Percentiles rank a stretch among this genome's conserved stretches.
Conservation (phyloP, 2,329 filamentous ascomycete species). For the Immersiporthe knoxdaviesiana region DNA sequence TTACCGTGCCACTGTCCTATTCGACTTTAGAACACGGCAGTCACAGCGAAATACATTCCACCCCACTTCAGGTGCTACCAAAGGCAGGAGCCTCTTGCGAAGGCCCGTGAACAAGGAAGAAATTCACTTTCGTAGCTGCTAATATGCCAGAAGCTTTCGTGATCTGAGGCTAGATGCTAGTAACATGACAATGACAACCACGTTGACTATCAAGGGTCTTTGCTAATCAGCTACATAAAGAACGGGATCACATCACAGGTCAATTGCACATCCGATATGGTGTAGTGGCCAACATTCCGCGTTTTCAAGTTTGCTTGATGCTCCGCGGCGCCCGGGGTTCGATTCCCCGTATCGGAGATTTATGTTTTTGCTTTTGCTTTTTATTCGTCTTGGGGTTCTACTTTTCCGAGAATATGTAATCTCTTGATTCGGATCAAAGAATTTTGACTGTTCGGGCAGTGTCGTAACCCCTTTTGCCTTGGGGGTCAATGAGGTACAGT, state of each 20-base stretch:
- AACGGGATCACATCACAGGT: not conserved
- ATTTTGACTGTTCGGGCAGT: not conserved
- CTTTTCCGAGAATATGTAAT: not conserved
- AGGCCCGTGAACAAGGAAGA: not conserved
- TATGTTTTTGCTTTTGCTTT: conserved; percentile 14
- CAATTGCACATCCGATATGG: conserved; percentile 25
- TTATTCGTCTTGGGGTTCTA: not conserved
- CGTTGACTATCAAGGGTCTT: not conserved
- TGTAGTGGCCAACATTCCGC: conserved; percentile 31
- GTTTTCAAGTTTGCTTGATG: conserved; percentile 25
- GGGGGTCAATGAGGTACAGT: no score
- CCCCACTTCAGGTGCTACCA: not conserved
- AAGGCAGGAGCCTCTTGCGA: not conserved
- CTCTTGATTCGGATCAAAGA: not conserved
- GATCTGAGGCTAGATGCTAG: not conserved
- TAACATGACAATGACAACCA: not conserved
- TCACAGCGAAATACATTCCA: not conserved
- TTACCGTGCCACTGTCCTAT: not conserved
- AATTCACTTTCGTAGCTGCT: not conserved
- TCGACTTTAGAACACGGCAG: not conserved
- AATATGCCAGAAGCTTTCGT: not conserved
- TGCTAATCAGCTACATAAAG: not conserved
- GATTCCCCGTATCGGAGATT: conserved; percentile 33
- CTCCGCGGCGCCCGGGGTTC: conserved; percentile 32
- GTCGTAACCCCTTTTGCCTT: not conserved